A percentile compares a stretch with the other conserved stretches of the same genome.
Conservation (phyloP, 441 rosid species). For the Flueggea neowawraea region DNA sequence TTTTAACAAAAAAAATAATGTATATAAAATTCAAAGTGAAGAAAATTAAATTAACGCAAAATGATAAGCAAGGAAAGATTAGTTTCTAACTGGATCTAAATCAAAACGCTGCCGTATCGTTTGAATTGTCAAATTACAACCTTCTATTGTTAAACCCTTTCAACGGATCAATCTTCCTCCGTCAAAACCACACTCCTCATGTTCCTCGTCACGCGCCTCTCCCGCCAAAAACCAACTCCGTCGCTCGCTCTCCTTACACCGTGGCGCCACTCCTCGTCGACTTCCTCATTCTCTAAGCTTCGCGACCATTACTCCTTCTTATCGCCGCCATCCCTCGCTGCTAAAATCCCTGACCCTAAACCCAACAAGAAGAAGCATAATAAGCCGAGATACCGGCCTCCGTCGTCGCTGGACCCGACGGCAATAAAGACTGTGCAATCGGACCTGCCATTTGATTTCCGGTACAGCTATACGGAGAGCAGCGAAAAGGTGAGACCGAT, state of each 20-base stretch:
- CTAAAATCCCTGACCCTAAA: conserved; percentile 24
- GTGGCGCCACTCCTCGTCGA: conserved; percentile 1
- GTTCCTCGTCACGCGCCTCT: conserved; percentile 28
- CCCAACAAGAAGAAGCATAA: conserved; percentile 30
- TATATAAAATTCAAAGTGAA: too few species aligned
- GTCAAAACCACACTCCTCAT: too few species aligned
- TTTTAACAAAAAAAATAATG: too few species aligned
- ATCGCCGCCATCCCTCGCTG: conserved; percentile 59
- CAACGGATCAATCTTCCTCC: too few species aligned
- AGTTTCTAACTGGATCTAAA: too few species aligned
- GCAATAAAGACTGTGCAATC: conserved; percentile 38
- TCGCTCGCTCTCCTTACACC: conserved; percentile 3
- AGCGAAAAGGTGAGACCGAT: conserved; percentile 61
- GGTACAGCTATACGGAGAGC: conserved; percentile 89
- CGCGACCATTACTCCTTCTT: conserved; percentile 51
- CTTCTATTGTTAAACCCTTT: not conserved
- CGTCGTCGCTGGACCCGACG: conserved; percentile 65
- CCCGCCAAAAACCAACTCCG: conserved; percentile 41
- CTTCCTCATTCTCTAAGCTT: conserved; percentile 54
- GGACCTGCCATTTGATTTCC: conserved; percentile 78
- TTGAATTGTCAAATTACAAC: not conserved
- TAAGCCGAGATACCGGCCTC: conserved; percentile 79
- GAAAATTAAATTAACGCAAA: too few species aligned
- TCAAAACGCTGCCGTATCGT: too few species aligned
- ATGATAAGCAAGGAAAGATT: too few species aligned